These are phyloP conservation scores for Globisporangium solare DNA, from an alignment of 352 stramenopile species.

Conservation along the genomic window DNA sequence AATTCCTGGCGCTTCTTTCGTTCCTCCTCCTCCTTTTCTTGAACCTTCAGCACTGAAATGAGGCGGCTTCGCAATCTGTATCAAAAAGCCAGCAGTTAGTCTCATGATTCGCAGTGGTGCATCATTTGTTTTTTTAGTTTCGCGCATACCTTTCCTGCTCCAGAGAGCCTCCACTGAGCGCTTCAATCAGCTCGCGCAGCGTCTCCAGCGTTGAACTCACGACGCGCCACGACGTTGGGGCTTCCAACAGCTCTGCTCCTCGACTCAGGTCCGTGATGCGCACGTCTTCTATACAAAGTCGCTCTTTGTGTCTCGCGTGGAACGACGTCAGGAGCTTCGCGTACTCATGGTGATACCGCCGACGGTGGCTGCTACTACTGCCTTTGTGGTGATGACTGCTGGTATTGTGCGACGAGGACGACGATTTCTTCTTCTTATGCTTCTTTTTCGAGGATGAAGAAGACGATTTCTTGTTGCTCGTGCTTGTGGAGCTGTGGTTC, in stretches of 20 bases:
- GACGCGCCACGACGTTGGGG: slow-evolving; percentile 60
- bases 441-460: slow-evolving; percentile 52
- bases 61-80: slow-evolving; percentile 57
- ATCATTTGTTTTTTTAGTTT: no score
- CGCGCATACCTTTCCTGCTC: slow-evolving; percentile 56
- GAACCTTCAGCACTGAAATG: slow-evolving; percentile 74
- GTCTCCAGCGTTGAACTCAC: slow-evolving; percentile 65
- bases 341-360: slow-evolving; percentile 68
- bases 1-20: slow-evolving; percentile 64
- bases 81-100: neutral
- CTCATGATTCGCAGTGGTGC: no score
- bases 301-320: slow-evolving; percentile 50
- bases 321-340: slow-evolving; percentile 55
- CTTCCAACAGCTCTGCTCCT: slow-evolving; percentile 30
- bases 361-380: slow-evolving; percentile 38
- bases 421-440: slow-evolving; percentile 65
- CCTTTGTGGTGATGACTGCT: slow-evolving; percentile 32
- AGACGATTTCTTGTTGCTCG: slow-evolving; percentile 45
- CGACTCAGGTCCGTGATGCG: slow-evolving; percentile 36
- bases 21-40: slow-evolving; percentile 68
- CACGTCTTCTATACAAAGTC: slow-evolving; percentile 46
- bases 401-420: slow-evolving; percentile 41
- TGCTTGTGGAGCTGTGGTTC: slow-evolving; percentile 36
- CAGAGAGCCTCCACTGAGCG: slow-evolving; percentile 56
- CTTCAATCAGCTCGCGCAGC: slow-evolving; percentile 46